Conservation (phyloP, 179 eudicot species). For the Carnegiea gigantea region DNA sequence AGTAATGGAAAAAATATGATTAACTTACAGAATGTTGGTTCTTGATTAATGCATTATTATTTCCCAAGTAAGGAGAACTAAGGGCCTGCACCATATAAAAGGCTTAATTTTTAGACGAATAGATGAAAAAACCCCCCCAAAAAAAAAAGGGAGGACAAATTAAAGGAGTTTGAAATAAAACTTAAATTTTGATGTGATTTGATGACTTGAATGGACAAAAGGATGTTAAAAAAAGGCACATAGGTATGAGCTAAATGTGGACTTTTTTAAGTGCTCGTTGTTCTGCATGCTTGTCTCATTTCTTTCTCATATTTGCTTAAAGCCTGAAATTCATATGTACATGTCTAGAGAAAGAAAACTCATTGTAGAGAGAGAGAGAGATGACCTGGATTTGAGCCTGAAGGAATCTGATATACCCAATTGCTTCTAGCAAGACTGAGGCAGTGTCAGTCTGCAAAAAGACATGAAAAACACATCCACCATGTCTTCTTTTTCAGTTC, state of each 20-base stretch:
- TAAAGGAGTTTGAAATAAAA: background rate
- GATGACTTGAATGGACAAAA: conserved; percentile 9
- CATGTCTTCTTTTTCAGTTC: conserved; percentile 24
- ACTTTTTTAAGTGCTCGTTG: conserved; percentile 7
- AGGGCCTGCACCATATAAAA: conserved; percentile 59
- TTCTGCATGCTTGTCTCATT: conserved; percentile 33
- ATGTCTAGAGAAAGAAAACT: too few relatives aligned
- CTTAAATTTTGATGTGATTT: background rate
- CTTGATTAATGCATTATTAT: conserved; percentile 39
- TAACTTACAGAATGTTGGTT: conserved; percentile 64
- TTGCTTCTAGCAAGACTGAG: conserved; percentile 87
- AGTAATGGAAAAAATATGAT: background rate
- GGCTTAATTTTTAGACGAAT: background rate
- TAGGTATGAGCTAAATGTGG: conserved; percentile 22
- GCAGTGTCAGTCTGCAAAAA: conserved; percentile 99
- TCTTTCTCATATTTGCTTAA: background rate
- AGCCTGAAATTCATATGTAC: background rate
- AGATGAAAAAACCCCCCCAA: background rate
- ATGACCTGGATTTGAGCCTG: conserved; percentile 75
- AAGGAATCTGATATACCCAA: conserved; percentile 93
- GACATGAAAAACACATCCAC: conserved; percentile 26
- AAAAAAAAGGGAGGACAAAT: background rate
- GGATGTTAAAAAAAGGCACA: conserved; percentile 25
- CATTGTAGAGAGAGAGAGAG: conserved; percentile 7
- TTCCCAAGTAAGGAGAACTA: conserved; percentile 79